phyloP scores from a whole-genome alignment of 1,139 yeast species.

The Blastobotrys petasosporus region DNA sequence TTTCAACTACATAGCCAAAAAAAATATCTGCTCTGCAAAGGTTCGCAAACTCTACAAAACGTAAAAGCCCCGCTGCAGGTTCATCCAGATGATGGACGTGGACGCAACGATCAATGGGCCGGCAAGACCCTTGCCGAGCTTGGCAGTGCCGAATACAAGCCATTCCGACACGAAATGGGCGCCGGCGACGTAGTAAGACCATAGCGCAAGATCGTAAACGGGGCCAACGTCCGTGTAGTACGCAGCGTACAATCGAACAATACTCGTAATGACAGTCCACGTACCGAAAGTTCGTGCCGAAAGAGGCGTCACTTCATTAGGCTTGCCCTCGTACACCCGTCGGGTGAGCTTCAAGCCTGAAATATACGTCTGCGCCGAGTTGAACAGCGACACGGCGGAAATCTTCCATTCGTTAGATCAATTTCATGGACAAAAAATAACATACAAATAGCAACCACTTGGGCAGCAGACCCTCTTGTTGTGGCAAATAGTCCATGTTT shows the following conservation, averaged over 20 bases:
- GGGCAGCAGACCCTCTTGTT: constrained; percentile 49
- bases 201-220: constrained; percentile 71
- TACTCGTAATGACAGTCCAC: constrained; percentile 86
- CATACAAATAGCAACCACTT: constrained; percentile 60
- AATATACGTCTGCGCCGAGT: constrained; percentile 81
- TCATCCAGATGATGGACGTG: constrained; percentile 44
- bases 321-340: constrained; percentile 67
- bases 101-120: constrained; percentile 73
- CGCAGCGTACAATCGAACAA: constrained; percentile 85
- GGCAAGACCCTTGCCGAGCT: constrained; percentile 76
- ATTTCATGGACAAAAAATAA: constrained; percentile 2
- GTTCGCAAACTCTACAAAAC: constrained; percentile 12
- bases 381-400: constrained; percentile 83
- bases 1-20: not conserved
- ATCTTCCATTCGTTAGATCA: constrained; percentile 36
- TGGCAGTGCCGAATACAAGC: constrained; percentile 70
- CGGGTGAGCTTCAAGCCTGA: constrained; percentile 69
- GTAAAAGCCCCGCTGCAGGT: constrained; percentile 38
- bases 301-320: constrained; percentile 60
- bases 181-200: constrained; percentile 80
- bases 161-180: constrained; percentile 81
- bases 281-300: constrained; percentile 97
- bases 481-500: constrained; percentile 32
- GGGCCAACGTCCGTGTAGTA: constrained; percentile 47
- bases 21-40: not conserved